A percentile compares a stretch with the other conserved stretches of the same genome.
phyloP scores from a whole-genome alignment of 192 early-diverging fungal species.

The Geosiphon pyriformis region DNA sequence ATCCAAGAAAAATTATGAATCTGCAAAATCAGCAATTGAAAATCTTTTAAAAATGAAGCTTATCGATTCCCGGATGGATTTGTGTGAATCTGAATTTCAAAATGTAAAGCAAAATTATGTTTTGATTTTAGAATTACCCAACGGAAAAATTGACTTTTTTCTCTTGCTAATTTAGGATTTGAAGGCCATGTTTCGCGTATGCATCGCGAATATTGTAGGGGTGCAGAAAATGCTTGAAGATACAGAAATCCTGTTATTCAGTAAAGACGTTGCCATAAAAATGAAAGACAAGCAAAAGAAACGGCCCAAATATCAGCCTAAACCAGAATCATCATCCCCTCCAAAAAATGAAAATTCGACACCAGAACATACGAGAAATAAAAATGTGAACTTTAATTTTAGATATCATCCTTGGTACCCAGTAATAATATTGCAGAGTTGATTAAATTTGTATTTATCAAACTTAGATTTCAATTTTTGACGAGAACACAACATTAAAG shows the following conservation, averaged over 20 bases:
- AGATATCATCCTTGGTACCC: constrained; percentile 27
- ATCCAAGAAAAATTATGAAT: constrained; percentile 19
- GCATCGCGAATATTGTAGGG: constrained; percentile 17
- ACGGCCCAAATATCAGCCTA: background rate
- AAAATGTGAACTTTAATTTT: constrained; percentile 12
- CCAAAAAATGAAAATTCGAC: background rate
- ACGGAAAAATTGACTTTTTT: background rate
- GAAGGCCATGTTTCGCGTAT: constrained; percentile 17
- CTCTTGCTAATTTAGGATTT: constrained; percentile 10
- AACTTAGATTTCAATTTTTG: too few species aligned
- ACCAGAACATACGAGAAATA: background rate
- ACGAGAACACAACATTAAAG: too few species aligned
- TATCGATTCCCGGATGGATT: constrained; percentile 8
- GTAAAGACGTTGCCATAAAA: too few species aligned
- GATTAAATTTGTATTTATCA: too few species aligned
- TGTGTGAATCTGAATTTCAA: constrained; percentile 8
- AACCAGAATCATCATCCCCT: background rate
- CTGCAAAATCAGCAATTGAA: constrained; percentile 5
- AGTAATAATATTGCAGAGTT: background rate
- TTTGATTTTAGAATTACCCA: background rate
- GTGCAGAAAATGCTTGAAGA: constrained; percentile 21
- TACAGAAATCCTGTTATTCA: background rate
- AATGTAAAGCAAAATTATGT: constrained; percentile 5
- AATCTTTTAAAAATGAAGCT: constrained; percentile 1
- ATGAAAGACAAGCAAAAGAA: constrained; percentile 8